Base-by-base conservation (phyloP, 768 basidiomycete genomes). In the Phylloporus rhodoxanthus region DNA sequence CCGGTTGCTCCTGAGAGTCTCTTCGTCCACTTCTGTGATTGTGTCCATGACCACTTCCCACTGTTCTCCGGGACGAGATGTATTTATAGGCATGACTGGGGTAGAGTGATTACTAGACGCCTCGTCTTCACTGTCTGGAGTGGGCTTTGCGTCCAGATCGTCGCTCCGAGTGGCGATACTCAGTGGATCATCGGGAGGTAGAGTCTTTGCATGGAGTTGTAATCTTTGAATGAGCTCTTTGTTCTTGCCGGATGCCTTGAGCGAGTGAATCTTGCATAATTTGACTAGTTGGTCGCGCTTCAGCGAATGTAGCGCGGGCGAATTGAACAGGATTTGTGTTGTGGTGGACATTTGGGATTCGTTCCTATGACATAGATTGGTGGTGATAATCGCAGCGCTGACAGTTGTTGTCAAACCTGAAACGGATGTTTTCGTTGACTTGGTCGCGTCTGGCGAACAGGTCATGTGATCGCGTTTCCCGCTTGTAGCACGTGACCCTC, bases 11-110 rank as follows among this genome's bases (percentile, higher is more conserved):
- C 68, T 59, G 14, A 68, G 60, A 5, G 60, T 55, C 33, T 61
- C 62, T 53, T 87, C 85, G 30, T 85, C 83, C 15, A 73, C 66
- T 50, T 90, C 87, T 44, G 78, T 71, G 32, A 86, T 90, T 51
- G 80, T 79, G 47, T 91, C 88, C 82, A 91, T 89, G n/a, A 90
- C 79, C 51, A 91, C 70, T 61, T 88, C 86, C 87, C 90, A 91
- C 57, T 85, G 83, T 58, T 87, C 85, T 59, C 86, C 87, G 0
- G 85, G 84, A 37, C 85, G 75, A 9, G 80, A 69, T 51, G 72
- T 60, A 33, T 65, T 48, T 54, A 40, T 17, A 53, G 54, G 40
- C 10, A 14, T 41, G n/a, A 47, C 46, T 36, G 54, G 57, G 13
- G 25, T 37, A 20, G 62, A 56, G 43, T 66, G 28, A 28, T 47